Percentiles rank a stretch among this genome's conserved stretches.
phyloP scores from a whole-genome alignment of 352 stramenopile species.

The Phytophthora citrophthora region DNA sequence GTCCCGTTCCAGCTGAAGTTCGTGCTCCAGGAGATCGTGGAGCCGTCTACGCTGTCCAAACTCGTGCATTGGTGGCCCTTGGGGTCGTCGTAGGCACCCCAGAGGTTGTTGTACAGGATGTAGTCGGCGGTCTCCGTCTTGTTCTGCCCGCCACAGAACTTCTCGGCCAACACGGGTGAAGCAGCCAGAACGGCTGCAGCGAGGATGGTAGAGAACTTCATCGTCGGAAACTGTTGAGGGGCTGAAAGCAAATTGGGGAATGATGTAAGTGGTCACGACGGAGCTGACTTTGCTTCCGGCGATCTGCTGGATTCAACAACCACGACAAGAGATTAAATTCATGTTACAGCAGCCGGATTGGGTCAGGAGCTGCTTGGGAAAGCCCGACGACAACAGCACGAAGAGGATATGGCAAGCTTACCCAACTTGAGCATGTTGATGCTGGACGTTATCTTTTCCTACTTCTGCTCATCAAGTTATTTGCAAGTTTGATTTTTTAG shows the following conservation, averaged over 20 bases:
- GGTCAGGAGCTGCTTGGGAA: too few species aligned
- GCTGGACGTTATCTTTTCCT: too few species aligned
- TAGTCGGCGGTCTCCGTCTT: slow-evolving; percentile 32
- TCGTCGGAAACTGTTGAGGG: not conserved
- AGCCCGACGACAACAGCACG: too few species aligned
- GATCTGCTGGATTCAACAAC: not conserved
- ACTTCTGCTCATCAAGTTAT: too few species aligned
- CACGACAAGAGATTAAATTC: too few species aligned
- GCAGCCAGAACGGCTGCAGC: not conserved
- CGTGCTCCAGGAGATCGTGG: slow-evolving; percentile 8
- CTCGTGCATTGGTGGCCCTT: slow-evolving; percentile 17
- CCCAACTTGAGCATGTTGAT: too few species aligned
- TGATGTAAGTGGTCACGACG: not conserved
- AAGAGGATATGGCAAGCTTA: too few species aligned
- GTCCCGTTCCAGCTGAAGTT: slow-evolving; percentile 14
- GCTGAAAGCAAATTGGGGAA: not conserved
- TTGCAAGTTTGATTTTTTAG: too few species aligned
- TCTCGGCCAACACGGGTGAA: not conserved
- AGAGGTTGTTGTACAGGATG: slow-evolving; percentile 50
- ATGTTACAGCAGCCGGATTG: too few species aligned
- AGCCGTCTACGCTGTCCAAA: slow-evolving; percentile 7
- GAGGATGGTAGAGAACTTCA: slow-evolving; percentile 5
- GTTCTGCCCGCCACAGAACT: slow-evolving; percentile 38
- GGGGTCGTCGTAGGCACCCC: slow-evolving; percentile 29
- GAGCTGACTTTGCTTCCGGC: not conserved